A percentile compares a stretch with the other conserved stretches of the same genome.
Evolutionary conservation across 2,329 filamentous ascomycete species (phyloP).

Genomic region (Torrubiellomyces zombiae): DNA sequence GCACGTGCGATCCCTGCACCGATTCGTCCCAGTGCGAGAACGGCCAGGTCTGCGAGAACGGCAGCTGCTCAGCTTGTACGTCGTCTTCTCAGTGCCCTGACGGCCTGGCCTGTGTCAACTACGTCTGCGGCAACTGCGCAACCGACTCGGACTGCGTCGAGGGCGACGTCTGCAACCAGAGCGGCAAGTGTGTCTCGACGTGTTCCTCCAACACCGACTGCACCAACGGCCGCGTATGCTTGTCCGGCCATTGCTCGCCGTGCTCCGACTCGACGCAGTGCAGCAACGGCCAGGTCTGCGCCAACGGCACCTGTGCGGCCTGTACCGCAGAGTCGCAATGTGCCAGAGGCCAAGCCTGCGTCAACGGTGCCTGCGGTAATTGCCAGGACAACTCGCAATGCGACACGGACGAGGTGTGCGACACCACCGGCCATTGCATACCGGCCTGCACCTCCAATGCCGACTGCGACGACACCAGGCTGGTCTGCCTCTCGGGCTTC

Average conservation of each 20-base stretch:
- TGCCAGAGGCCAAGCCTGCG: constrained; percentile 1
- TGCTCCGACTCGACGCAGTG: constrained; percentile 3
- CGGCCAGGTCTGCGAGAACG: not conserved
- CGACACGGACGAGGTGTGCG: not conserved
- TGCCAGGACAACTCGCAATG: constrained; percentile 1
- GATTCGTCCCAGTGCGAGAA: not conserved
- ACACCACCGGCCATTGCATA: not conserved
- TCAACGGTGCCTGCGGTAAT: not conserved
- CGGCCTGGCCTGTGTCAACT: constrained; percentile 1
- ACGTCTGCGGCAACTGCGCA: not conserved
- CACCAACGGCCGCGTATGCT: constrained; percentile 4
- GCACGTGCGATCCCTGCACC: not conserved
- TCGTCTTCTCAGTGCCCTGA: not conserved
- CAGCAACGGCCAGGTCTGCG: constrained; percentile 4
- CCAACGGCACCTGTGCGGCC: constrained; percentile 1
- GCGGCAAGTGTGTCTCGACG: constrained; percentile 1
- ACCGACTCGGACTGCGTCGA: not conserved
- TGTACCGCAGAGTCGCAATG: constrained; percentile 4
- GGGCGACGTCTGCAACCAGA: constrained; percentile 1
- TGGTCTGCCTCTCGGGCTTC: constrained; percentile 4
- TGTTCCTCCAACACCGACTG: constrained; percentile 4
- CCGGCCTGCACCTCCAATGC: constrained; percentile 1
- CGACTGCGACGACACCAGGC: constrained; percentile 3
- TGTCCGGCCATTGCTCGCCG: constrained; percentile 2
- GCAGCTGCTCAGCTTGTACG: not conserved